Conservation (phyloP, 2,329 filamentous ascomycete genomes). For the Metarhizium brunneum region DNA sequence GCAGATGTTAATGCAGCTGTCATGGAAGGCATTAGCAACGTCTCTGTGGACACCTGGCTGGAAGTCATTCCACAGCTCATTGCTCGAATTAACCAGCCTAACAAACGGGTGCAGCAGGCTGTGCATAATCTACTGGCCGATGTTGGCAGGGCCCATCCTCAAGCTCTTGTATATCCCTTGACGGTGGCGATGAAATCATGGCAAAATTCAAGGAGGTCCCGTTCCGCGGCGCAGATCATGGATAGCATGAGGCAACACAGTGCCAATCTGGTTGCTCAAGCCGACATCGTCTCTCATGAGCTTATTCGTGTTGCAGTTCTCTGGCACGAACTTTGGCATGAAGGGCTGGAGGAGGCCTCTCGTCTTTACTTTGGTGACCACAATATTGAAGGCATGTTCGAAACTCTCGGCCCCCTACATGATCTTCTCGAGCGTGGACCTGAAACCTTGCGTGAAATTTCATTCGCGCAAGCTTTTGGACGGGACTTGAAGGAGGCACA, state of each 20-base stretch:
- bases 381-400: slow-evolving; percentile 97
- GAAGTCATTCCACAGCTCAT: slow-evolving; percentile 97
- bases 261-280: slow-evolving; percentile 84
- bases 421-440: slow-evolving; percentile 84
- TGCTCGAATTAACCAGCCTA: slow-evolving; percentile 93
- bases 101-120: slow-evolving; percentile 75
- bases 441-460: slow-evolving; percentile 89
- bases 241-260: slow-evolving; percentile 96
- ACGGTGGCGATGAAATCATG: slow-evolving; percentile 96
- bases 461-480: slow-evolving; percentile 94
- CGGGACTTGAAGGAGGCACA: slow-evolving; percentile 89
- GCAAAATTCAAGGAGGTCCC: slow-evolving; percentile 71
- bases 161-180: slow-evolving; percentile 91
- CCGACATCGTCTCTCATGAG: slow-evolving; percentile 89
- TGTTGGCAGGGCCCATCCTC: slow-evolving; percentile 87
- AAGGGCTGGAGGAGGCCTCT: slow-evolving; percentile 93
- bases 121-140: slow-evolving; percentile 90
- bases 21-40: slow-evolving; percentile 79
- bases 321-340: slow-evolving; percentile 99
- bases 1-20: slow-evolving; percentile 82
- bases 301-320: slow-evolving; percentile 93
- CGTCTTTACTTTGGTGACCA: slow-evolving; percentile 95
- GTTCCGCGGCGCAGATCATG: slow-evolving; percentile 90
- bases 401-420: slow-evolving; percentile 80
- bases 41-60: slow-evolving; percentile 97